Base-by-base conservation (phyloP, 768 basidiomycete species). In the Lactifluus pinguis region DNA sequence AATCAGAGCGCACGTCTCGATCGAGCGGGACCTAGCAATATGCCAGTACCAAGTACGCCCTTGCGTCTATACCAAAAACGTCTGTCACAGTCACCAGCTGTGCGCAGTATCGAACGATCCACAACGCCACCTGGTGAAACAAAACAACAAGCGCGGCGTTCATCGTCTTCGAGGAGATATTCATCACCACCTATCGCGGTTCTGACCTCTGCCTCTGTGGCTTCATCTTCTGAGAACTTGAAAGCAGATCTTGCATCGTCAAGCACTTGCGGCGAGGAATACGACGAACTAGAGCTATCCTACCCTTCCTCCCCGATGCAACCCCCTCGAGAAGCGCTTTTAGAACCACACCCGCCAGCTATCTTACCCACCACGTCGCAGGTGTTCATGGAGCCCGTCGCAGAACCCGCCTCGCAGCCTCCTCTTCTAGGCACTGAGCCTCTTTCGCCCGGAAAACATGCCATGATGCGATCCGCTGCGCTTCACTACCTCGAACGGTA, bases 401-500 rank as follows among this genome's bases (percentile, higher is more conserved):
- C 38, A 25, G 34, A 39, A 45, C 44, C n/a, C 4, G 19, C 21
- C 15, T 14, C 4, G 15, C 44, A 7, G 8, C 34, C 55, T 32
- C n/a, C 55, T n/a, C 15, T 25, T 15, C 21, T 6, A 19, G 21
- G 5, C 11, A 1, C 10, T 4, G 6, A 9, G 14, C 44, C 15
- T 25, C 29, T 41, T 3, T 19, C 54, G 29, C 30, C 49, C 15
- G 45, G 30, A 49, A 55, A 54, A 44, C 29, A 17, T 39, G n/a
- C 21, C 17, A 19, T 7, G 3, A 53, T 56, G 51, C 49, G 38
- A 10, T 49, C 54, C 7, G 32, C 53, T 36, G 60, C 34, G 29
- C 51, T 64, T 36, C 61, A 25, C 9, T 55, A 42, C 15, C 44
- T 62, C 47, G 30, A 62, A 30, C 45, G 47, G 30, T 64, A 64